A percentile compares a stretch with the other conserved stretches of the same genome.
phyloP scores from a whole-genome alignment of 306 rosid species.

The Oxytropis ochrocephala region DNA sequence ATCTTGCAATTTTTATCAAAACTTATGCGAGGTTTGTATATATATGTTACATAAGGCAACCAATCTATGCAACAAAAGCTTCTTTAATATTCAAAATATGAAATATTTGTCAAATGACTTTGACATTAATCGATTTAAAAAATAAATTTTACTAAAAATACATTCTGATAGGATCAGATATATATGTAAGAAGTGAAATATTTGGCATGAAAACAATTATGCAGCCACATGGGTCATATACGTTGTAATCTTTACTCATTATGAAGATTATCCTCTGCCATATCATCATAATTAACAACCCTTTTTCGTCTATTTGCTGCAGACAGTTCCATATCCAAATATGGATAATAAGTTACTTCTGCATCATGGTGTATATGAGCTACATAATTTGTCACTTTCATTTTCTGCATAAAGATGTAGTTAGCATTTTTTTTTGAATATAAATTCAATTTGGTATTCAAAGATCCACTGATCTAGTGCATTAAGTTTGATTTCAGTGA shows the following conservation, averaged over 20 bases:
- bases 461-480: background rate
- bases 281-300: background rate
- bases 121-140: conserved; percentile 19
- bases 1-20: background rate
- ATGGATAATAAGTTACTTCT: background rate
- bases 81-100: conserved; percentile 1
- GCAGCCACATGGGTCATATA: conserved; percentile 24
- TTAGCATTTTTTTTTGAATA: background rate
- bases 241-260: conserved; percentile 23
- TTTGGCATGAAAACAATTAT: conserved; percentile 5
- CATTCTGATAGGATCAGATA: background rate
- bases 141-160: conserved; percentile 16
- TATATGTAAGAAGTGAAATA: background rate
- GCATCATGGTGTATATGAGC: background rate
- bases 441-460: background rate
- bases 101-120: conserved; percentile 20
- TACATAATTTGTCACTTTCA: background rate
- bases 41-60: conserved; percentile 5
- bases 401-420: background rate
- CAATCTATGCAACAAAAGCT: conserved; percentile 17
- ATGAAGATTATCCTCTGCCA: conserved; percentile 13
- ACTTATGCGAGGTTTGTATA: background rate
- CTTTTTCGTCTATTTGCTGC: background rate
- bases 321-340: background rate
- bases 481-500: background rate